Base-by-base conservation (phyloP, 2,329 filamentous ascomycete species). In the Teratosphaeria epicoccoides region DNA sequence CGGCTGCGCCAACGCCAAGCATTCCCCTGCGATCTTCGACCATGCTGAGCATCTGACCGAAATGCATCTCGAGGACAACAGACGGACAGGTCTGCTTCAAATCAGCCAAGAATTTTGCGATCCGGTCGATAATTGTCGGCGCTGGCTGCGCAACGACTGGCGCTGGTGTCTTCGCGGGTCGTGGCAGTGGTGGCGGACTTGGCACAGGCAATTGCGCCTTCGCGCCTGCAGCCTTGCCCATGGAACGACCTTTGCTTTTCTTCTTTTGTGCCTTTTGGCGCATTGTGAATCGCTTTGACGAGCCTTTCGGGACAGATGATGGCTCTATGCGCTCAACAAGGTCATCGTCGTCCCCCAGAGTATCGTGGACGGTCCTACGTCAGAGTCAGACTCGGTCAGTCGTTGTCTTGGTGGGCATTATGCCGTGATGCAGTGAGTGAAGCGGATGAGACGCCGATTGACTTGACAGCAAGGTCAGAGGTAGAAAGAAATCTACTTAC, bases 261-360 rank as follows among this genome's bases (percentile, higher is more conserved):
- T 46, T 51, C n/a, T 49, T 53, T 20, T 17, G 22, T 17, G 52
- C 47, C 28, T 52, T 52, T 28, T 56, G 54, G 7, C 50, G 28
- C 54, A 56, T 56, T 2, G 54, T 56, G 52, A 43, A 49, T 17
- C 43, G 44, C 49, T 43, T 25, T 10, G 10, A 9, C 3, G 24
- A 7, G 40, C 28, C 22, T 24, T 46, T 6, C n/a, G 17, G 7
- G 2, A 22, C 28, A 11, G n/a, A n/a, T n/a, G 20, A n/a, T 20
- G 24, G 4, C 29, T 54, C 33, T n/a, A 52, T 17, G 22, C 53
- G 50, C 47, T 55, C 53, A 4, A 48, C 33, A 17, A 55, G 25
- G 3, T 37, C 23, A 47, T 52, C 47, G 24, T 29, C 26, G 29
- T 40, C 33, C 7, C 14, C 28, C 2, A 14, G 14, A 3, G 14